A percentile compares a stretch with the other conserved stretches of the same genome.
Evolutionary conservation across 768 basidiomycete species (phyloP).

Genomic region (Agrocybe praecox): DNA sequence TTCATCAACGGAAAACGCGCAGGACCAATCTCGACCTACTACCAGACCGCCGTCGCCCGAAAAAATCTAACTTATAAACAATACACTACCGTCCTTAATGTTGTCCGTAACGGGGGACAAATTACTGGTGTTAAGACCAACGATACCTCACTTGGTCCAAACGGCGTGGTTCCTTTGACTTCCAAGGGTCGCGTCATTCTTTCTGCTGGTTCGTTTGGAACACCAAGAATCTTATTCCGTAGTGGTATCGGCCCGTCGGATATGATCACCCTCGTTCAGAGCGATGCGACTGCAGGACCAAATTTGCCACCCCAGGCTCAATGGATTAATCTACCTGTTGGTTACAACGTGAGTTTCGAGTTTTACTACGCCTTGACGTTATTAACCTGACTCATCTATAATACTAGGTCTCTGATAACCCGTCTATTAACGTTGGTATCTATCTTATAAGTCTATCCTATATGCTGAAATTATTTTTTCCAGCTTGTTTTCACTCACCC

Average conservation of each 20-base stretch:
- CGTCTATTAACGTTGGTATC: conserved; percentile 53
- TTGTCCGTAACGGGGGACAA: conserved; percentile 56
- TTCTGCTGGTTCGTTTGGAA: conserved; percentile 58
- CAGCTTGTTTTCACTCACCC: conserved; percentile 69
- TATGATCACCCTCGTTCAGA: conserved; percentile 53
- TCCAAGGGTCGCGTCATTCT: conserved; percentile 62
- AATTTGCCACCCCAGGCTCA: conserved; percentile 48
- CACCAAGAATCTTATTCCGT: conserved; percentile 58
- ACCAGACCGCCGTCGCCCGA: conserved; percentile 55
- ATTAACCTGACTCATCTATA: background rate
- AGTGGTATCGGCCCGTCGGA: conserved; percentile 65
- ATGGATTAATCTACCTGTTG: conserved; percentile 65
- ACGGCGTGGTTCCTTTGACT: conserved; percentile 56
- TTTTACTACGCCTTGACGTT: background rate
- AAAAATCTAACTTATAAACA: conserved; percentile 53
- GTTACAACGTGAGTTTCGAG: conserved; percentile 39
- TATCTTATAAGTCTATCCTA: background rate
- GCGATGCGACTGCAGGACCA: conserved; percentile 44
- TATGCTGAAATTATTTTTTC: background rate
- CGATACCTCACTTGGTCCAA: conserved; percentile 55
- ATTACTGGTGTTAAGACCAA: conserved; percentile 66
- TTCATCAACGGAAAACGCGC: conserved; percentile 49
- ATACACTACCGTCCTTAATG: conserved; percentile 49
- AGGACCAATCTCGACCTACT: conserved; percentile 63
- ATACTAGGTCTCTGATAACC: conserved; percentile 55